Base-by-base conservation (phyloP, 2,329 filamentous ascomycete species). In the Curvularia sp. region DNA sequence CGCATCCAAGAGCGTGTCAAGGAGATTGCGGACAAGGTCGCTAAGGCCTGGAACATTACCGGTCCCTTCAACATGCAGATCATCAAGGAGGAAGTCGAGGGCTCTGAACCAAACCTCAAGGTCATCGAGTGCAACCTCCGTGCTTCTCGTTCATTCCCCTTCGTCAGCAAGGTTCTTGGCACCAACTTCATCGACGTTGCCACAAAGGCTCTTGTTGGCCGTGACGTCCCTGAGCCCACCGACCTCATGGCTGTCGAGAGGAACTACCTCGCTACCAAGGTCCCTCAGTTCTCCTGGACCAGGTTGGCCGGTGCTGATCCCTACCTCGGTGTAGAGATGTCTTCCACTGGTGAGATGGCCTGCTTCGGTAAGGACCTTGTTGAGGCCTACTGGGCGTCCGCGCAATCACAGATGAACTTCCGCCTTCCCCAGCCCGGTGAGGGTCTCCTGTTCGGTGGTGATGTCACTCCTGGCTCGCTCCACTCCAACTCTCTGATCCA, bases 11-110 rank as follows among this genome's bases (percentile, higher is more conserved):
- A 86, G 65, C 92, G 95, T 61, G 87, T 97, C 74, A 98, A 97
- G 87, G 92, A 92, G 69, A 98, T 99, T 70, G 94, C 95, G 15
- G 81, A 93, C 79, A 98, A 97, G 86, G 93, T 99, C 52, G 95
- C 95, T 66, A 91, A 95, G 81, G 95, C 95, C 48, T 97, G 94
- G 92, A 93, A 86, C 74, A 98, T 98, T 78, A 98, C 93, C 20
- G 95, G 95, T 55, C 95, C 95, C 58, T 99, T 98, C 88, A 99
- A 99, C 86, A 98, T 99, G 94, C 95, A 99, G 77, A 96, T 99
- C 80, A 98, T 99, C 86, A 96, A 96, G 83, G 92, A 91, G 12
- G 83, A 90, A 72, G 87, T 89, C 31, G 88, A 91, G 58, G 90
- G 90, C 57, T 89, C 89, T 55, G 86, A 89, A 73, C 87, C 91